phyloP scores from a whole-genome alignment of 148 eudicot species.

The Fagopyrum homotropicum region DNA sequence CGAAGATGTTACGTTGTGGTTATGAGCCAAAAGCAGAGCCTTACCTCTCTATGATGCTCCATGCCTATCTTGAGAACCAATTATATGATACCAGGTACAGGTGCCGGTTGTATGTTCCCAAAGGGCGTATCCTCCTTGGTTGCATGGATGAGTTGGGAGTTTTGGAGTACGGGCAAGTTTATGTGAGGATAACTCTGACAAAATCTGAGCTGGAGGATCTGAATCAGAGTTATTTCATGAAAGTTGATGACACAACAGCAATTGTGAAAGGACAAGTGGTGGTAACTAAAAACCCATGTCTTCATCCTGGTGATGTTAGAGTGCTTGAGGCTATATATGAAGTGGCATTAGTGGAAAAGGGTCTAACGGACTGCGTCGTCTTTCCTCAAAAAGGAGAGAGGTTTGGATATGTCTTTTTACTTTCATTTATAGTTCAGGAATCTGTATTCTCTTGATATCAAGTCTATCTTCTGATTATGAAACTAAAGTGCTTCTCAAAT shows the following conservation, averaged over 20 bases:
- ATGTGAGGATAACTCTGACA: slow-evolving; percentile 59
- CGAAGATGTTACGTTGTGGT: slow-evolving; percentile 67
- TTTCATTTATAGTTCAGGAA: not conserved
- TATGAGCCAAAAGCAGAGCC: slow-evolving; percentile 78
- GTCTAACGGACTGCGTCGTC: slow-evolving; percentile 64
- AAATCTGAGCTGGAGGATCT: slow-evolving; percentile 44
- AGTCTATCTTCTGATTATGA: not conserved
- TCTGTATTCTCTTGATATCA: not conserved
- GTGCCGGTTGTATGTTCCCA: slow-evolving; percentile 78
- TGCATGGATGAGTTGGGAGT: slow-evolving; percentile 86
- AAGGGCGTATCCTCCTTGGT: slow-evolving; percentile 75
- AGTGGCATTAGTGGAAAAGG: slow-evolving; percentile 51
- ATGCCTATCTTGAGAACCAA: slow-evolving; percentile 59
- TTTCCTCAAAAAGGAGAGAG: slow-evolving; percentile 95
- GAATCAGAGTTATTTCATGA: slow-evolving; percentile 42
- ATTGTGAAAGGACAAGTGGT: slow-evolving; percentile 68
- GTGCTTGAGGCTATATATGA: slow-evolving; percentile 89
- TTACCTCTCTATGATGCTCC: slow-evolving; percentile 84
- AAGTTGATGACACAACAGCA: slow-evolving; percentile 58
- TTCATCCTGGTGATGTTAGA: slow-evolving; percentile 96
- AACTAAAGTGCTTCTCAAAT: not conserved
- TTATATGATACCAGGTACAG: slow-evolving; percentile 65
- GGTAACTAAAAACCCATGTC: slow-evolving; percentile 96
- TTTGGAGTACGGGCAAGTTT: slow-evolving; percentile 82
- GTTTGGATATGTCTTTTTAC: slow-evolving; percentile 23